phyloP scores from a whole-genome alignment of 2,329 filamentous ascomycete species.

The Aspergillus amoenus region DNA sequence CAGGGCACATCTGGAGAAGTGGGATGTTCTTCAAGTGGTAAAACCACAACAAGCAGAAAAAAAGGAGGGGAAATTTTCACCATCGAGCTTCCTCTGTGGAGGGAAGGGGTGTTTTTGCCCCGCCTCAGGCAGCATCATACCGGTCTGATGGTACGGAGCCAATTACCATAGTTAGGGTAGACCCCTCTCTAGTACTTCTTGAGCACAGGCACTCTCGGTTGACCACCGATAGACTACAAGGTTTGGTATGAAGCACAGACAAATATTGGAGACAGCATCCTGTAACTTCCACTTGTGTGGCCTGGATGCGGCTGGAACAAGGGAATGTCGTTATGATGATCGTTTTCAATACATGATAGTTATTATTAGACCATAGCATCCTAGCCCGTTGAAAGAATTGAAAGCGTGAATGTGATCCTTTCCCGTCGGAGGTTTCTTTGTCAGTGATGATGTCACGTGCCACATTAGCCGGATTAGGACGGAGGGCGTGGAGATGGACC shows the following conservation, averaged over 20 bases:
- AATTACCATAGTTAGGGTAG: neutral
- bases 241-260: too few species aligned
- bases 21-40: constrained; percentile 28
- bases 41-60: constrained; percentile 38
- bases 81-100: neutral
- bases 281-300: neutral
- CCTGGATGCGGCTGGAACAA: neutral
- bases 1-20: constrained; percentile 27
- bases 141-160: neutral
- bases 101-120: neutral
- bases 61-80: constrained; percentile 20
- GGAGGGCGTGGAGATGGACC: neutral
- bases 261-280: too few species aligned
- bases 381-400: neutral
- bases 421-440: neutral
- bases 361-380: neutral
- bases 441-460: neutral
- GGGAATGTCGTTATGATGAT: neutral
- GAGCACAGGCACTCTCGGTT: neutral
- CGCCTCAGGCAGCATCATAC: constrained; percentile 1
- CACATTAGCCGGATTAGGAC: neutral
- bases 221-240: neutral
- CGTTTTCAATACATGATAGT: neutral
- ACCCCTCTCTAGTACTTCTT: neutral
- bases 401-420: neutral